Percentiles rank a stretch among this genome's conserved stretches.
Evolutionary conservation across 805 yeast genomes (phyloP).

Genomic region (Wickerhamomyces strasburgensis): DNA sequence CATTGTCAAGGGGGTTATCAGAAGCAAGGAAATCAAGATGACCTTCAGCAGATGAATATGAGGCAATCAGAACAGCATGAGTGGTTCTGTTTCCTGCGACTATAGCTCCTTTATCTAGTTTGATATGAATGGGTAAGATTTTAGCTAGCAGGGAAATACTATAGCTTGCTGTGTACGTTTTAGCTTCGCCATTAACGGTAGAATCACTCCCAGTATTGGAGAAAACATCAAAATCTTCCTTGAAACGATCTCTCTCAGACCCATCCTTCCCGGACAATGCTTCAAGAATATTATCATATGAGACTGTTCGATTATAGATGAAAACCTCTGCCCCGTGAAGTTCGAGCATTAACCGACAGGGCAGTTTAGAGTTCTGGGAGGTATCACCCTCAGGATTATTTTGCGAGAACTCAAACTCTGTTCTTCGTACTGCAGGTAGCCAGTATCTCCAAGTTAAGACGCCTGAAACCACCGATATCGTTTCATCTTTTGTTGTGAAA

Average conservation of each 20-base stretch:
- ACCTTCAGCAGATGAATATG: constrained; percentile 53
- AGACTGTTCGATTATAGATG: constrained; percentile 70
- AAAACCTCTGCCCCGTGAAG: constrained; percentile 81
- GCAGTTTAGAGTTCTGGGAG: constrained; percentile 42
- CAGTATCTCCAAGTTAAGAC: constrained; percentile 90
- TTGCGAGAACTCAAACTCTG: constrained; percentile 7
- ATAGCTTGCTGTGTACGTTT: background rate
- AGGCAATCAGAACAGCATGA: constrained; percentile 61
- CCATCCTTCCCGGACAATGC: constrained; percentile 23
- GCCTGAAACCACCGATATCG: constrained; percentile 66
- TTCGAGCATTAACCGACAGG: constrained; percentile 51
- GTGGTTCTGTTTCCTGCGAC: constrained; percentile 79
- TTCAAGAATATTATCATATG: constrained; percentile 63
- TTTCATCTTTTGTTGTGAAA: constrained; percentile 66
- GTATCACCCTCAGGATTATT: constrained; percentile 17
- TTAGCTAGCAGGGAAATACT: constrained; percentile 22
- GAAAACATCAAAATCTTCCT: constrained; percentile 11
- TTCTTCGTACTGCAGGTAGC: constrained; percentile 44
- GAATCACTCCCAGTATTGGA: constrained; percentile 11
- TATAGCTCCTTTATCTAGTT: constrained; percentile 61
- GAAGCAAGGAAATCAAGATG: constrained; percentile 49
- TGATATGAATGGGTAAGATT: constrained; percentile 58
- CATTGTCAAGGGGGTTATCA: constrained; percentile 51
- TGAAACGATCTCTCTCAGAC: constrained; percentile 10
- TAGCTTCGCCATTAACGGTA: constrained; percentile 7